Percentiles rank a stretch among this genome's conserved stretches.
Conservation (phyloP, 768 basidiomycete genomes). For the Wakefieldia striispora region DNA sequence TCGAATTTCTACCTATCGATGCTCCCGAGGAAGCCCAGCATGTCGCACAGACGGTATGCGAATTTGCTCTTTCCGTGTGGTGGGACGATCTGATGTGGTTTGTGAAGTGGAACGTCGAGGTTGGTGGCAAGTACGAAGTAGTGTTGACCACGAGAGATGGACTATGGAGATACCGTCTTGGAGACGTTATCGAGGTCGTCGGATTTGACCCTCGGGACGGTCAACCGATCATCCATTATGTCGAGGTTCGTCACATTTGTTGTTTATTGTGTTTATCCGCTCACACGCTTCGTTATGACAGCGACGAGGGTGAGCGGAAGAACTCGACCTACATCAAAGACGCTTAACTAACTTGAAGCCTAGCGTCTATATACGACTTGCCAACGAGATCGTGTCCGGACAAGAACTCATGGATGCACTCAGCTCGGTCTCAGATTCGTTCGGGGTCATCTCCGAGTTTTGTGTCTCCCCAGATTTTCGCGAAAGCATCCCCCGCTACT, state of each 20-base stretch:
- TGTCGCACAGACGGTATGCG: constrained; percentile 16
- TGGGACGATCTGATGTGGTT: background rate
- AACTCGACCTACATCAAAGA: background rate
- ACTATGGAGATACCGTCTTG: constrained; percentile 23
- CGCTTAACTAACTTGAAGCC: background rate
- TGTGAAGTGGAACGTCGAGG: constrained; percentile 21
- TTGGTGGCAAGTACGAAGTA: constrained; percentile 18
- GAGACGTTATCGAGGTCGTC: constrained; percentile 19
- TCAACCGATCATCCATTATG: constrained; percentile 20
- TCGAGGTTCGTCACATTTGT: constrained; percentile 14
- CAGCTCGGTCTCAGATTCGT: constrained; percentile 7
- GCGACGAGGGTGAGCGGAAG: constrained; percentile 21
- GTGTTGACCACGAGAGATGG: constrained; percentile 26
- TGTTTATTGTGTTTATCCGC: background rate
- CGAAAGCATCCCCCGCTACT: constrained; percentile 13
- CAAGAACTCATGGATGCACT: constrained; percentile 20
- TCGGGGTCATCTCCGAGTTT: constrained; percentile 23
- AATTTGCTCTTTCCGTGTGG: background rate
- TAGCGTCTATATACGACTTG: constrained; percentile 19
- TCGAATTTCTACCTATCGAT: constrained; percentile 20
- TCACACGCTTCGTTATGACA: constrained; percentile 2
- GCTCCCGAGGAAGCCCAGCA: constrained; percentile 21
- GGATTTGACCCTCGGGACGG: constrained; percentile 24
- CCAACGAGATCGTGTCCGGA: constrained; percentile 22
- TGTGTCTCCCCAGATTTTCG: constrained; percentile 20